Evolutionary conservation across 345 rosid genomes (phyloP).

Genomic region (Eucalyptus melliodora): DNA sequence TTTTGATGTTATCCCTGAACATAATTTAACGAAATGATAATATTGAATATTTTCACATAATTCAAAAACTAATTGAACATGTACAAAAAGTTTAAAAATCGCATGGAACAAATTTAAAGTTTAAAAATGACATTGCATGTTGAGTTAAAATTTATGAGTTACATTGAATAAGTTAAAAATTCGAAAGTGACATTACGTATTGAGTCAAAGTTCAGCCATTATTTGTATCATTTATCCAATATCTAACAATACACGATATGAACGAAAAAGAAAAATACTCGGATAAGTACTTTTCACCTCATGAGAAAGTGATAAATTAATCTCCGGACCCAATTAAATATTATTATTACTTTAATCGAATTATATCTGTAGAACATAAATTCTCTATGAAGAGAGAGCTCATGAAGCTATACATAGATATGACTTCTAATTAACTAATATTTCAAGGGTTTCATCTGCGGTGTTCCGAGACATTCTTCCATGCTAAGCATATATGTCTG

Average conservation of each 20-base stretch:
- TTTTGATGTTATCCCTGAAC: no score
- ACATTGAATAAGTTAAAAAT: fast-evolving
- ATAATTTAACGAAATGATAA: fast-evolving
- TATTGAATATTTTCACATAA: fast-evolving
- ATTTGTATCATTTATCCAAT: fast-evolving
- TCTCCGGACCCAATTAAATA: not conserved
- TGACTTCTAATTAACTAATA: not conserved
- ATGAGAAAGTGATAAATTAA: not conserved
- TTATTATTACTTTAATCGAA: not conserved
- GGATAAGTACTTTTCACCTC: not conserved
- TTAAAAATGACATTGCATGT: fast-evolving
- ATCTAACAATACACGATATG: not conserved
- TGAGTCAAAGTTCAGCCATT: fast-evolving
- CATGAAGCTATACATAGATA: not conserved
- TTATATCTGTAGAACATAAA: no score
- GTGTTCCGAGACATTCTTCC: not conserved
- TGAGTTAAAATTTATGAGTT: fast-evolving
- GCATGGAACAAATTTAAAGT: no score
- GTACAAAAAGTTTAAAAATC: no score
- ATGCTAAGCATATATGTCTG: not conserved
- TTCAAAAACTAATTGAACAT: fast-evolving
- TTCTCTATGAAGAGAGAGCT: not conserved
- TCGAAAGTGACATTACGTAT: fast-evolving
- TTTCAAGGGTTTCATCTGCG: not conserved
- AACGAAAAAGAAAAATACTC: no score